Evolutionary conservation across 2,329 filamentous ascomycete genomes (phyloP).

Genomic region (Teratosphaeria destructans): DNA sequence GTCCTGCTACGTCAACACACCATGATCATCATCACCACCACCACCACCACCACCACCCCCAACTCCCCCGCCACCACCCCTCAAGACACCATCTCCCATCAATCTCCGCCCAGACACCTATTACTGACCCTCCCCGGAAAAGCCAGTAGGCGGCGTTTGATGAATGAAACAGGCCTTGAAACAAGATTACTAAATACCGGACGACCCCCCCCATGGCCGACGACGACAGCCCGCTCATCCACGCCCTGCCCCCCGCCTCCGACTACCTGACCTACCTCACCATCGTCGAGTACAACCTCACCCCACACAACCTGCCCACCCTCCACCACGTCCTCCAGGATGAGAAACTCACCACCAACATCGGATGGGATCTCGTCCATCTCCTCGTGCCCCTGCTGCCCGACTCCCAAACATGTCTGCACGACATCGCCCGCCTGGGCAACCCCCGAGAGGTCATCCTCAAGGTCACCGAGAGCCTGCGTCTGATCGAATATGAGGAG

Average conservation of each 20-base stretch:
- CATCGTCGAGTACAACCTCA: constrained; percentile 63
- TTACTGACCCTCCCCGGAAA: too few relatives aligned
- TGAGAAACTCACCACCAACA: constrained; percentile 58
- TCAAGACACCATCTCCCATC: too few relatives aligned
- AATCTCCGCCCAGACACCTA: too few relatives aligned
- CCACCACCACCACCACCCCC: too few relatives aligned
- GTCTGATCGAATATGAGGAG: constrained; percentile 50
- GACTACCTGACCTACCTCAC: constrained; percentile 71
- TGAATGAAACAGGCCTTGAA: too few relatives aligned
- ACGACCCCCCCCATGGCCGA: constrained; percentile 9
- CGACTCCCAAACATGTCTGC: constrained; percentile 57
- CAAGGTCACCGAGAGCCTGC: constrained; percentile 65
- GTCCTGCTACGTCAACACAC: too few relatives aligned
- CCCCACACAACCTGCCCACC: constrained; percentile 53
- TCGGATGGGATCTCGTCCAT: constrained; percentile 76
- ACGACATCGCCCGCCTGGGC: constrained; percentile 63
- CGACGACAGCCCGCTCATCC: constrained; percentile 41
- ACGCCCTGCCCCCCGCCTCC: constrained; percentile 49
- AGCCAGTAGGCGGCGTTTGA: too few relatives aligned
- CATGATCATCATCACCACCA: too few relatives aligned
- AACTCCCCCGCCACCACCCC: too few relatives aligned
- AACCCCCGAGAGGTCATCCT: constrained; percentile 75
- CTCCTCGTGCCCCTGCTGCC: constrained; percentile 58
- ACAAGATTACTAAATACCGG: too few relatives aligned
- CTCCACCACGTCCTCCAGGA: constrained; percentile 61